Base-by-base conservation (phyloP, 345 rosid species). In the Rhodomyrtus tomentosa region DNA sequence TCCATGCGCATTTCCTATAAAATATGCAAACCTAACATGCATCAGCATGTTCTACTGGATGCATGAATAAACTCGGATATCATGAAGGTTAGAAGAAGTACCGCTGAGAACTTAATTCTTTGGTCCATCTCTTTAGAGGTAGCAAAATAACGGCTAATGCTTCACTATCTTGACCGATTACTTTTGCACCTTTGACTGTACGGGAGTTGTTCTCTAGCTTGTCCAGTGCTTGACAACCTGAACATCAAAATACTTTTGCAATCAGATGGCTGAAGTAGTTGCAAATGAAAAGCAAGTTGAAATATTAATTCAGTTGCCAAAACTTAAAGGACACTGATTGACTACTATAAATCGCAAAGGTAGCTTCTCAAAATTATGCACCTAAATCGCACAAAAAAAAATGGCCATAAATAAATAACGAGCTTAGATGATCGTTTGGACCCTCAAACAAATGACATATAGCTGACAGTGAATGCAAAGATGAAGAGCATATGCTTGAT, bases 101-200 rank as follows among this genome's bases (percentile, higher is more conserved):
- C 99, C 98, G 91, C 88, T 90, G 86, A 88, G 87, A 86, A 84
- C 86, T 84, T 80, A 88, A 88, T 83, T 91, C 93, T 90, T 93
- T 92, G 45, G 95, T 92, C 96, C 93, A 94, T 88, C 83, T 92
- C 91, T 91, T 93, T 81, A 97, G 85, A 73, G 98, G 98, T 50
- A 92, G 89, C 87, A 97, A 86, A 87, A 95, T 56, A 85, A 89
- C 82, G 58, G 90, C 83, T 79, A 97, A 84, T 72, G 96, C 93
- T 89, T 91, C 95, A 79, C 91, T 93, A 88, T 97, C 95, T 87
- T 94, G 95, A 88, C 93, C 90, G 86, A 95, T 92, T 80, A 84
- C 79, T 86, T 94, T 90, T 88, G 99, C 99, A 82, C 99, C 99
- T 90, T 95, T 92, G 85, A 93, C 95, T 50, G 98, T 95, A 84